Evolutionary conservation across 1,284 basidiomycete species (phyloP).

Genomic region (Inonotus hispidus): DNA sequence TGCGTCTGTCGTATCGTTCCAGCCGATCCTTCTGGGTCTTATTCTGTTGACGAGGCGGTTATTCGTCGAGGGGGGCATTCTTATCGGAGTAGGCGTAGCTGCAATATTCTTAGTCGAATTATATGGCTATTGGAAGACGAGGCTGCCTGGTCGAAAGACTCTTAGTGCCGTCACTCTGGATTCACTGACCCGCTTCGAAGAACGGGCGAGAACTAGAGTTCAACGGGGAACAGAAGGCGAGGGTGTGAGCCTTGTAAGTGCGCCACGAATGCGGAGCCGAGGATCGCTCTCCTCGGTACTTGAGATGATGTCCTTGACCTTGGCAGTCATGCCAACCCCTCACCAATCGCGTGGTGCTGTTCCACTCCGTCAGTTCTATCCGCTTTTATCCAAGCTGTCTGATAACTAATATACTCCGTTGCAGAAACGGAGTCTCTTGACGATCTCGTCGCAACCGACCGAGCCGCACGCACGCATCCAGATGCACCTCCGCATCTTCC

Average conservation of each 20-base stretch:
- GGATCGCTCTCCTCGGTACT: conserved; percentile 71
- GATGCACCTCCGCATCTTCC: conserved; percentile 72
- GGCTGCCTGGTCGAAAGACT: conserved; percentile 40
- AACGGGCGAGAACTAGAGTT: conserved; percentile 34
- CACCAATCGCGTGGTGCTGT: conserved; percentile 53
- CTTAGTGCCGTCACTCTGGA: conserved; percentile 54
- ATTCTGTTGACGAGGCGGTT: conserved; percentile 59
- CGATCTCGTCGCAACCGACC: conserved; percentile 71
- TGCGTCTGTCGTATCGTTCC: conserved; percentile 57
- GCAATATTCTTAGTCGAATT: conserved; percentile 54
- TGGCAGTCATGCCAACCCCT: conserved; percentile 62
- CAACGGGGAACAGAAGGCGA: conserved; percentile 43
- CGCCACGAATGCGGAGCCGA: conserved; percentile 40
- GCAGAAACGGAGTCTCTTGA: conserved; percentile 70
- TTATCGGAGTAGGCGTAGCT: conserved; percentile 48
- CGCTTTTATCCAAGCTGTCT: background rate
- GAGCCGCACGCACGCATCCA: conserved; percentile 70
- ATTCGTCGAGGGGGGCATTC: conserved; percentile 66
- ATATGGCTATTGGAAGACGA: conserved; percentile 46
- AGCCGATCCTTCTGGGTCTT: conserved; percentile 69
- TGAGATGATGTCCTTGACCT: conserved; percentile 74
- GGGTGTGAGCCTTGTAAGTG: conserved; percentile 47
- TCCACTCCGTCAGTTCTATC: conserved; percentile 51
- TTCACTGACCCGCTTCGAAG: conserved; percentile 49
- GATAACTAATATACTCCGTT: conserved; percentile 3